These are phyloP conservation scores for Kernera saxatilis DNA, from an alignment of 345 rosid species.

Conservation along the genomic window DNA sequence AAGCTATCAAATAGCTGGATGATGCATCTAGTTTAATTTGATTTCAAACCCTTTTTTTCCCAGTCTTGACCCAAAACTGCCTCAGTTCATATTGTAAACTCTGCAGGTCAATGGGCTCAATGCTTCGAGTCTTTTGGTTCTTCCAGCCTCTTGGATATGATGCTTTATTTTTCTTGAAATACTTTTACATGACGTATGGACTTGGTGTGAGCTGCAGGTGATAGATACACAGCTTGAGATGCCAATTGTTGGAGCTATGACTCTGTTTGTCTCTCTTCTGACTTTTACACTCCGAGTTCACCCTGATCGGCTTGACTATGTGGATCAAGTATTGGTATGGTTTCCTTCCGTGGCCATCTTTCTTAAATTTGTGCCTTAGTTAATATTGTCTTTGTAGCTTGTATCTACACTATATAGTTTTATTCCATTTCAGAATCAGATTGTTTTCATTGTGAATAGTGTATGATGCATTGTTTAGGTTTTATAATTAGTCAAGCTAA, in stretches of 20 bases:
- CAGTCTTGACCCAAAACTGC: not conserved
- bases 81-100: not conserved
- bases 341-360: constrained; percentile 12
- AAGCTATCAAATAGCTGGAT: not conserved
- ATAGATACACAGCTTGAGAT: constrained; percentile 80
- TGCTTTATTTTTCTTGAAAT: not conserved
- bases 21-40: not conserved
- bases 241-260: constrained; percentile 80
- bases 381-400: not conserved
- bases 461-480: not conserved
- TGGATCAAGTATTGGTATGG: constrained; percentile 90
- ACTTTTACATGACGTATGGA: not conserved
- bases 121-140: not conserved
- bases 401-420: not conserved
- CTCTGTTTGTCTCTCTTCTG: constrained; percentile 79
- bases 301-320: constrained; percentile 89
- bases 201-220: constrained; percentile 46
- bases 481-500: constrained; percentile 9
- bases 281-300: constrained; percentile 87
- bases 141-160: not conserved
- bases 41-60: not conserved
- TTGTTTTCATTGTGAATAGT: not conserved
- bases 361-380: not conserved
- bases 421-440: not conserved
- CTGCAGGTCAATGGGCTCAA: not conserved